Evolutionary conservation across 2,329 filamentous ascomycete genomes (phyloP).

Genomic region (Claviceps capensis): DNA sequence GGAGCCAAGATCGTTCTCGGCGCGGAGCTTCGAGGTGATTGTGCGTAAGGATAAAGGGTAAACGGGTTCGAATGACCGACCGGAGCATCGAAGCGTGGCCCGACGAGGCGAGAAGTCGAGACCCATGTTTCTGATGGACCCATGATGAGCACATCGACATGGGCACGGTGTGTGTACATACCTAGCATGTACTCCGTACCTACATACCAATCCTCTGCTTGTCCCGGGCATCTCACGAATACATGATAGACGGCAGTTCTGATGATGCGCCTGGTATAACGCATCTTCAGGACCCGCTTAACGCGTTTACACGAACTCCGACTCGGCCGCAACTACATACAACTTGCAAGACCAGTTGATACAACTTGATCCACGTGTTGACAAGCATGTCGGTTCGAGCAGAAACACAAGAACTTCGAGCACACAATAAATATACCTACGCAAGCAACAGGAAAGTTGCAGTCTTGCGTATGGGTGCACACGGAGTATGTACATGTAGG

Average conservation of each 20-base stretch:
- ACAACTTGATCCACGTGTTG: neutral
- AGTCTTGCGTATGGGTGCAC: too few species aligned
- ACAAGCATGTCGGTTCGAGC: neutral
- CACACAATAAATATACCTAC: neutral
- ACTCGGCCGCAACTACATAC: conserved; percentile 1
- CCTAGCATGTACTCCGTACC: neutral
- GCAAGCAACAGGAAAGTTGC: neutral
- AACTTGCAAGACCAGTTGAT: neutral
- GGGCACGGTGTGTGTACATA: too few species aligned
- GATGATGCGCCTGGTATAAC: neutral
- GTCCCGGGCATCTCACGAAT: neutral
- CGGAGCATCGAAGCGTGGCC: neutral
- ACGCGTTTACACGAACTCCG: neutral
- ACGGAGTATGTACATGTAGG: too few species aligned
- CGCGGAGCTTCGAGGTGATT: neutral
- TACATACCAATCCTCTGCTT: neutral
- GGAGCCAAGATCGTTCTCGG: neutral
- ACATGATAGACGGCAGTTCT: neutral
- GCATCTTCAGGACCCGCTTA: neutral
- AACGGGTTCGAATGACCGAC: neutral
- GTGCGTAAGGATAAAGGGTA: neutral
- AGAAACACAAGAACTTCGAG: neutral
- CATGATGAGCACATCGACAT: neutral
- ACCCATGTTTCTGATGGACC: neutral
- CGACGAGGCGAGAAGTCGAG: neutral